Percentiles rank a stretch among this genome's conserved stretches.
phyloP scores from a whole-genome alignment of 2,329 filamentous ascomycete genomes.

The Coccinonectria pachysandricola region DNA sequence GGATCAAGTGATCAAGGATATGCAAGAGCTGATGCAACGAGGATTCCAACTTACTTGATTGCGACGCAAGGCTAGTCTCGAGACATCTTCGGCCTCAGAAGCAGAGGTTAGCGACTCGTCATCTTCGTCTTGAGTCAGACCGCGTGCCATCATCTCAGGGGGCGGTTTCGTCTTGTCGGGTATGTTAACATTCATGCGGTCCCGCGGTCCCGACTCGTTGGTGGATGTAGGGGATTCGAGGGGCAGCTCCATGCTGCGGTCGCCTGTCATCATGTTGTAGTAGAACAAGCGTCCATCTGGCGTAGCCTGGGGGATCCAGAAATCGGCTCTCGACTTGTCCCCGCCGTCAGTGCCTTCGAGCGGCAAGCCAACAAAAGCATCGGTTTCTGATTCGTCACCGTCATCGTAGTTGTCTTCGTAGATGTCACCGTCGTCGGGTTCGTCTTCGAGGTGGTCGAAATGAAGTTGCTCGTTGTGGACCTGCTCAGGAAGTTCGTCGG shows the following conservation, averaged over 20 bases:
- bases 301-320: constrained; percentile 97
- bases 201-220: constrained; percentile 74
- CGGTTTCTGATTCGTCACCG: constrained; percentile 52
- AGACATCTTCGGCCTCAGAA: constrained; percentile 69
- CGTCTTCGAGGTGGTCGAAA: constrained; percentile 47
- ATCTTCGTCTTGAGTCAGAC: constrained; percentile 73
- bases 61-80: constrained; percentile 56
- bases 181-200: constrained; percentile 79
- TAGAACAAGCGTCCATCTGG: constrained; percentile 89
- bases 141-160: constrained; percentile 80
- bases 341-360: constrained; percentile 53
- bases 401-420: constrained; percentile 61
- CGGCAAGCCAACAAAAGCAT: constrained; percentile 50
- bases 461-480: constrained; percentile 37
- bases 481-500: constrained; percentile 60
- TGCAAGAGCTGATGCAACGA: too few relatives aligned
- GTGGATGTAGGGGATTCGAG: constrained; percentile 77
- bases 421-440: constrained; percentile 52
- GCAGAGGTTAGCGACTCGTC: constrained; percentile 81
- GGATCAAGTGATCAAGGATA: too few relatives aligned
- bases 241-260: constrained; percentile 88
- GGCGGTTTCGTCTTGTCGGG: constrained; percentile 86
- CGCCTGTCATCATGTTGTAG: constrained; percentile 95
- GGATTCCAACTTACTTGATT: too few relatives aligned
- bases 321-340: constrained; percentile 80